Conservation (phyloP, 2,329 filamentous ascomycete genomes). For the Dactylonectria macrodidyma region DNA sequence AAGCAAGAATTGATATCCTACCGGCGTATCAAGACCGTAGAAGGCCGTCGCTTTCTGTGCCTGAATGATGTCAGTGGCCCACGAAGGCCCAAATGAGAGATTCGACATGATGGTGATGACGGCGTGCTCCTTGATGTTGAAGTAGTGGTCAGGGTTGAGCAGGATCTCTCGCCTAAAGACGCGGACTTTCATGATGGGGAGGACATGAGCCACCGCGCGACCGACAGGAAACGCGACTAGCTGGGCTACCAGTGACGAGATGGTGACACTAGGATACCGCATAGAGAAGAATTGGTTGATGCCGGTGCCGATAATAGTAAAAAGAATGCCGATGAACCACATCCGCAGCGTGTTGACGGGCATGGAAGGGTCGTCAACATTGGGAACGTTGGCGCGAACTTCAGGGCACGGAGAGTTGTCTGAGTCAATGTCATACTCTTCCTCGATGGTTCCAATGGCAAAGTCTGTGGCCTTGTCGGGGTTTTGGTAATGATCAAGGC, state of each 20-base stretch:
- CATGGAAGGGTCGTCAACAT: slow-evolving; percentile 26
- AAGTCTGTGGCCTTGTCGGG: slow-evolving; percentile 32
- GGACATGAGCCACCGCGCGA: slow-evolving; percentile 54
- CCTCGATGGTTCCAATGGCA: slow-evolving; percentile 31
- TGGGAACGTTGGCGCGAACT: slow-evolving; percentile 30
- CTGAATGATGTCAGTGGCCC: slow-evolving; percentile 62
- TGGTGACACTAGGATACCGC: slow-evolving; percentile 61
- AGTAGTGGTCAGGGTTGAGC: slow-evolving; percentile 58
- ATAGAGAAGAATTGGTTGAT: slow-evolving; percentile 64
- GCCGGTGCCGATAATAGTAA: slow-evolving; percentile 61
- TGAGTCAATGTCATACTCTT: slow-evolving; percentile 33
- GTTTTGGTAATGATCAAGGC: slow-evolving; percentile 21
- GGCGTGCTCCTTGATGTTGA: slow-evolving; percentile 64
- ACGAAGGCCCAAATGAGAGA: slow-evolving; percentile 61
- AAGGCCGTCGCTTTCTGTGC: slow-evolving; percentile 52
- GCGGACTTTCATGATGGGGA: slow-evolving; percentile 52
- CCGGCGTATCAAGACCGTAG: slow-evolving; percentile 57
- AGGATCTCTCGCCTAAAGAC: slow-evolving; percentile 42
- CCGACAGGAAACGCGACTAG: slow-evolving; percentile 61
- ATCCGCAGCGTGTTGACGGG: slow-evolving; percentile 56
- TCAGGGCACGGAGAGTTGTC: slow-evolving; percentile 30
- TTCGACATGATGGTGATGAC: slow-evolving; percentile 64
- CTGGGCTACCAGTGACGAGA: slow-evolving; percentile 62
- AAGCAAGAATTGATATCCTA: slow-evolving; percentile 56
- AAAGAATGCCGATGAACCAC: slow-evolving; percentile 61